Percentiles rank a stretch among this genome's conserved stretches.
These are phyloP conservation scores for Suhomyces sp. DNA, from an alignment of 805 yeast genomes.

Conservation along the genomic window DNA sequence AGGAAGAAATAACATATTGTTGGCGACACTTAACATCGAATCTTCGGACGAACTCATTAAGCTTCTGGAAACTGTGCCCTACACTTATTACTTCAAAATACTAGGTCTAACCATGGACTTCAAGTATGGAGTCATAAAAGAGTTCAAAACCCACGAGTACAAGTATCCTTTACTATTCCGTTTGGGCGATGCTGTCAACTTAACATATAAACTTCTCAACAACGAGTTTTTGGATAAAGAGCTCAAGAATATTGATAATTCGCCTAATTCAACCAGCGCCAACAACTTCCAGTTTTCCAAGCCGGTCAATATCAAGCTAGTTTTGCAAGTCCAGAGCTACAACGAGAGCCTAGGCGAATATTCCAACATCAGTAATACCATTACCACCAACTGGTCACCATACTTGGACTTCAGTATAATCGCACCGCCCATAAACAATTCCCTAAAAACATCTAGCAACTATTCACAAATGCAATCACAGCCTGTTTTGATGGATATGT, in stretches of 20 bases:
- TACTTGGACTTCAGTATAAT: conserved; percentile 33
- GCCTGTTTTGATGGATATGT: not conserved
- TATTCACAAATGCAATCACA: conserved; percentile 23
- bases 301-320: conserved; percentile 25
- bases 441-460: conserved; percentile 26
- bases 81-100: conserved; percentile 20
- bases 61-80: conserved; percentile 5
- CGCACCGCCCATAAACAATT: conserved; percentile 40
- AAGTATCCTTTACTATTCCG: conserved; percentile 27
- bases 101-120: conserved; percentile 22
- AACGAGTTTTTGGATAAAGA: conserved; percentile 26
- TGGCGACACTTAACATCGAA: conserved; percentile 50
- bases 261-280: conserved; percentile 5
- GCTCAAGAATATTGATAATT: conserved; percentile 13
- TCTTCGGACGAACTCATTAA: conserved; percentile 39
- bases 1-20: conserved; percentile 41
- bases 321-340: conserved; percentile 23
- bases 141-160: conserved; percentile 15
- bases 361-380: conserved; percentile 23
- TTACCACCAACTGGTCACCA: conserved; percentile 41
- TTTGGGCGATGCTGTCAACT: conserved; percentile 30
- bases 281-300: conserved; percentile 18
- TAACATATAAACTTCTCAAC: conserved; percentile 34
- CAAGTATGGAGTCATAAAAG: conserved; percentile 26
- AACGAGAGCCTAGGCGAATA: conserved; percentile 4